Base-by-base conservation (phyloP, 2,329 filamentous ascomycete species). In the Scedosporium aurantiacum region DNA sequence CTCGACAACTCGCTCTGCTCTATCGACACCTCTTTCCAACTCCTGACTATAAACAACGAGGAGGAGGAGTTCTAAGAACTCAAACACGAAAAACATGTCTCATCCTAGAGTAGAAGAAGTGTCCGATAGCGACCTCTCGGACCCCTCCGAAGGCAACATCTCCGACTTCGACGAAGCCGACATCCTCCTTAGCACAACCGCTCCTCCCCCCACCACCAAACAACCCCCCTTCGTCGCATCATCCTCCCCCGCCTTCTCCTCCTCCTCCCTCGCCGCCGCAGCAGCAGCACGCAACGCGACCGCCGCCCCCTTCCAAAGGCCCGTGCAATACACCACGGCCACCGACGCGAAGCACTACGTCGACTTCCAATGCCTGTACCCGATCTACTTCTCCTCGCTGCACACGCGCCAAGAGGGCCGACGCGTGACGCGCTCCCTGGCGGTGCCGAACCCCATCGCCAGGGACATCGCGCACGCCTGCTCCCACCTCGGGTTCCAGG, bases 61-160 rank as follows among this genome's bases (percentile, higher is more conserved):
- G 32, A 37, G 10, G 6, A 10, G 32, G 32, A 12, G 8, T 37
- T 32, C 32, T 6, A 37, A 37, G 14, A 37, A 1, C 2, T 2
- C 23, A 2, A 12, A 7, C 52, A 56, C 60, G 47, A 57, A 56
- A 63, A 60, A 57, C 57, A 94, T 95, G 91, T 89, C 90, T 54
- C 87, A 94, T 78, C 85, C 92, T 63, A 87, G 88, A 64, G 87
- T 97, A 74, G 94, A 99, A 82, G 94, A 97, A 75, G 87, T 97
- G 65, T 90, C 87, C 63, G 91, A 95, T 79, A 86, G 82, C 73
- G 88, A 90, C 75, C 63, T 80, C 67, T 90, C 89, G 14, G 93
- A 97, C 76, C 91, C 93, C 60, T 89, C 91, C 65, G 91, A 96
- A 75, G 88, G 87, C 73, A 89, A 94, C 75, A 89, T 92, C 69